These are phyloP conservation scores for Filobasidium floriforme DNA, from an alignment of 768 basidiomycete genomes.

Conservation along the genomic window DNA sequence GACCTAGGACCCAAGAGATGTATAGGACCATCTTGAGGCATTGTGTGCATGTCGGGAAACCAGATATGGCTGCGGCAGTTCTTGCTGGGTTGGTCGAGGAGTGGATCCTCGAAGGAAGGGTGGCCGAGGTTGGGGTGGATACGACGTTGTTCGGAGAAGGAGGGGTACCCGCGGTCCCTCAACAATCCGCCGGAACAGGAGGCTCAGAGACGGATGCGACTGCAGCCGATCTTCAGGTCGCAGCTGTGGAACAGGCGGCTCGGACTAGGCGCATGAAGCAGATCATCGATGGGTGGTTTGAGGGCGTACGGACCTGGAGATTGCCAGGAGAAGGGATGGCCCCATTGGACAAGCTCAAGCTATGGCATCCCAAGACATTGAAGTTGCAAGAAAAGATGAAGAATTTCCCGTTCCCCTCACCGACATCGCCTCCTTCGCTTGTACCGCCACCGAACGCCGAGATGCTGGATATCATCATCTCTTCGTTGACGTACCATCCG, in stretches of 20 bases:
- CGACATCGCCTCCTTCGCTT: conserved; percentile 36
- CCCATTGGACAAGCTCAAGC: conserved; percentile 35
- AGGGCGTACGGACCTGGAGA: conserved; percentile 37
- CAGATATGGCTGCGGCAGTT: conserved; percentile 38
- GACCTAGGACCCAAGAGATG: conserved; percentile 26
- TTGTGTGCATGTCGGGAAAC: conserved; percentile 27
- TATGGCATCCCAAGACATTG: conserved; percentile 42
- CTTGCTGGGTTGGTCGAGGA: conserved; percentile 45
- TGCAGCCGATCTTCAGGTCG: too few relatives aligned
- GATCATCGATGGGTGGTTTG: conserved; percentile 31
- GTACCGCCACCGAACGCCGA: conserved; percentile 32
- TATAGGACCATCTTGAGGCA: conserved; percentile 30
- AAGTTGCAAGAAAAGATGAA: conserved; percentile 36
- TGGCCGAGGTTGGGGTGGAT: conserved; percentile 36
- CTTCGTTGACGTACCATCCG: conserved; percentile 6
- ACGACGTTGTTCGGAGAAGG: conserved; percentile 34
- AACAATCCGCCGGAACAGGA: background rate
- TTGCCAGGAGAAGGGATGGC: conserved; percentile 39
- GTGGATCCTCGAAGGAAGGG: conserved; percentile 43
- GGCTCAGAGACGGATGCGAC: background rate
- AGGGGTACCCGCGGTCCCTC: conserved; percentile 27
- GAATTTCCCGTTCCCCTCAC: conserved; percentile 38
- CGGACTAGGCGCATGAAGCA: conserved; percentile 5
- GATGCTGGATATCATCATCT: conserved; percentile 33
- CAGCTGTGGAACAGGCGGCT: background rate